Evolutionary conservation across 306 rosid genomes (phyloP).

Genomic region (Sicyos edulis): DNA sequence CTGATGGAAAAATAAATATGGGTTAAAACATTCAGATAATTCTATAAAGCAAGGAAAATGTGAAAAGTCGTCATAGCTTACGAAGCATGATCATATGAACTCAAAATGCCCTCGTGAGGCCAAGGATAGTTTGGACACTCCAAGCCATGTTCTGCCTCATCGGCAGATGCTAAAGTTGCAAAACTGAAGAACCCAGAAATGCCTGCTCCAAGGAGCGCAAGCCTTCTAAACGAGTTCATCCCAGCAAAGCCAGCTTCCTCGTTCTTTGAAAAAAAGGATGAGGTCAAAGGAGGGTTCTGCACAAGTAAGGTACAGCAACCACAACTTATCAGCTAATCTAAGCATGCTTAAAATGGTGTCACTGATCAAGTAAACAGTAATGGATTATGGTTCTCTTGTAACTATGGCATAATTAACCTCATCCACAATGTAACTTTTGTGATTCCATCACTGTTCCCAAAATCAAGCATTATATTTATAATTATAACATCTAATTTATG

Average conservation of each 20-base stretch:
- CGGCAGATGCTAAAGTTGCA: conserved; percentile 74
- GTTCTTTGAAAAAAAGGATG: conserved; percentile 51
- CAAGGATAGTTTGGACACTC: conserved; percentile 88
- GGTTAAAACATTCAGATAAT: not conserved
- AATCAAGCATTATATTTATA: not conserved
- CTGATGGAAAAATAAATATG: not conserved
- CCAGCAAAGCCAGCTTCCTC: conserved; percentile 54
- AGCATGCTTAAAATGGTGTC: not conserved
- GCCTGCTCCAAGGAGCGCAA: conserved; percentile 88
- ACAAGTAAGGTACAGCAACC: conserved; percentile 23
- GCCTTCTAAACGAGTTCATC: conserved; percentile 56
- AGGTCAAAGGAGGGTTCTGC: conserved; percentile 46
- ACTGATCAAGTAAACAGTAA: not conserved
- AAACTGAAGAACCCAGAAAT: conserved; percentile 73
- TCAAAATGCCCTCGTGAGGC: conserved; percentile 97
- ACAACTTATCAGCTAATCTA: conserved; percentile 7
- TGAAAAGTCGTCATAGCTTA: conserved; percentile 33
- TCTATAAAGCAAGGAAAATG: not conserved
- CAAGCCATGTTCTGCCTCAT: conserved; percentile 97
- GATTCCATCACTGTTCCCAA: not conserved
- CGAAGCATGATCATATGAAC: conserved; percentile 98
- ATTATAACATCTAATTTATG: not conserved
- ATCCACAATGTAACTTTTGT: not conserved
- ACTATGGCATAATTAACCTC: not conserved
- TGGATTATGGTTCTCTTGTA: not conserved